Evolutionary conservation across 2,329 filamentous ascomycete species (phyloP), one percentile per base, ranked within the genome.

Genomic region (Ceratocystis huliohia): DNA sequence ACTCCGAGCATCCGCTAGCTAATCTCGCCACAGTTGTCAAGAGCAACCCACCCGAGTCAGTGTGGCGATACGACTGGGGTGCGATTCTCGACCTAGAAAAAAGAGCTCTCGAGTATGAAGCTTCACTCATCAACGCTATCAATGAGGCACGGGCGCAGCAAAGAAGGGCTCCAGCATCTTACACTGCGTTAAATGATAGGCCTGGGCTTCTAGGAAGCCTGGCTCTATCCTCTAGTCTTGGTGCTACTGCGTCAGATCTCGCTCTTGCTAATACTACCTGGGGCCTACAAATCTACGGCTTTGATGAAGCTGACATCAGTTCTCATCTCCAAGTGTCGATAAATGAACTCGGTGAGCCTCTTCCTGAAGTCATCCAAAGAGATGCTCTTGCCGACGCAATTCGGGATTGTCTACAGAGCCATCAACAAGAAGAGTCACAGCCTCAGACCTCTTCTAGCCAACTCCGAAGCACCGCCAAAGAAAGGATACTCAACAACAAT

Each of bases 21-120:
- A 79, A 79, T 53, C 72, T 78, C n/a, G 77, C 78, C 30, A 76
- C 81, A 5, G 73, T 84, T 5, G 70, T 72, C 8, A 73, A 76
- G 13, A 77, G 78, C 10, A 74, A 77, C 5, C 81, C 85, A 13
- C 87, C 88, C 2, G 74, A 74, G 15, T 76, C 89, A 1, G 77
- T 82, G 46, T 92, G 88, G 86, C 81, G 83, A 4, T 90, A 88
- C 70, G 83, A 83, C 41, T 94, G 89, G 89, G 76, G 82, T 61
- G 81, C 85, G 30, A 86, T 93, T 63, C 78, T 85, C 53, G 73
- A 77, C 13, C 78, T 90, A n/a, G 85, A 90, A 70, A 73, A 74
- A 1, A 84, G 82, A 64, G 86, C 87, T 3, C 66, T 69, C 20
- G 70, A 71, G n/a, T 78, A 78, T 63, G 72, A 73, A 44, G 67